A percentile compares a stretch with the other conserved stretches of the same genome.
Conservation (phyloP, 2,329 filamentous ascomycete species). For the Ophiostoma populinum region DNA sequence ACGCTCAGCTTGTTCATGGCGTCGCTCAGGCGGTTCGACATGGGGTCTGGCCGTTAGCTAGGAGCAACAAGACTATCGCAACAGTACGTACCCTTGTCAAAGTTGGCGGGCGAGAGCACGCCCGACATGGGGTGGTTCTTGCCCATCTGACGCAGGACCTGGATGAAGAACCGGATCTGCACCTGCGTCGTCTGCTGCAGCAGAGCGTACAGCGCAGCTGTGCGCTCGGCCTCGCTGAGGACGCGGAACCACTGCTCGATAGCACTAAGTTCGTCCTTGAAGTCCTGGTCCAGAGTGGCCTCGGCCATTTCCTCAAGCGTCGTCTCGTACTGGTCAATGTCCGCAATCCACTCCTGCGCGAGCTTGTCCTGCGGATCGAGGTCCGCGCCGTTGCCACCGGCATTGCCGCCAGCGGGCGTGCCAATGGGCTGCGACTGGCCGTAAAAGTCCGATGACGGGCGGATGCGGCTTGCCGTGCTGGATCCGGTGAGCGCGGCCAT, state of each 20-base stretch:
- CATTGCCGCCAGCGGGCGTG: slow-evolving; percentile 36
- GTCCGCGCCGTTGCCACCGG: slow-evolving; percentile 39
- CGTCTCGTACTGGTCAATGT: slow-evolving; percentile 98
- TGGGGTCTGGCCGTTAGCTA: slow-evolving; percentile 48
- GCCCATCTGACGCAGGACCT: slow-evolving; percentile 96
- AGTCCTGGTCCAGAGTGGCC: slow-evolving; percentile 95
- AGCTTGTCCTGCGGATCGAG: slow-evolving; percentile 77
- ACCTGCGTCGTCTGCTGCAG: slow-evolving; percentile 98
- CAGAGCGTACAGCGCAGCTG: slow-evolving; percentile 84
- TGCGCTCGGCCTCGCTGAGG: slow-evolving; percentile 88
- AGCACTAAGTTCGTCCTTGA: slow-evolving; percentile 96
- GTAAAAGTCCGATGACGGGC: slow-evolving; percentile 90
- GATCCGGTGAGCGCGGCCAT: slow-evolving; percentile 66
- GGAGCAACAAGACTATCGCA: background rate
- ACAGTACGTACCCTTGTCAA: slow-evolving; percentile 61
- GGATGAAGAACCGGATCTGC: slow-evolving; percentile 97
- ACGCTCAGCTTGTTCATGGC: slow-evolving; percentile 92
- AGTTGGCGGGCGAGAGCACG: slow-evolving; percentile 82
- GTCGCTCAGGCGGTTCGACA: slow-evolving; percentile 90
- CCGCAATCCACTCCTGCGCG: slow-evolving; percentile 95
- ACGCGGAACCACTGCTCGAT: slow-evolving; percentile 99
- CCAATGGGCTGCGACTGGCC: slow-evolving; percentile 47
- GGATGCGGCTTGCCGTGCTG: slow-evolving; percentile 57
- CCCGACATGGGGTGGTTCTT: slow-evolving; percentile 96
- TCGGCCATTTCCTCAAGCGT: slow-evolving; percentile 98